Evolutionary conservation across 2,329 filamentous ascomycete species (phyloP), one percentile per base, ranked within the genome.

Genomic region (Tothia fuscella): DNA sequence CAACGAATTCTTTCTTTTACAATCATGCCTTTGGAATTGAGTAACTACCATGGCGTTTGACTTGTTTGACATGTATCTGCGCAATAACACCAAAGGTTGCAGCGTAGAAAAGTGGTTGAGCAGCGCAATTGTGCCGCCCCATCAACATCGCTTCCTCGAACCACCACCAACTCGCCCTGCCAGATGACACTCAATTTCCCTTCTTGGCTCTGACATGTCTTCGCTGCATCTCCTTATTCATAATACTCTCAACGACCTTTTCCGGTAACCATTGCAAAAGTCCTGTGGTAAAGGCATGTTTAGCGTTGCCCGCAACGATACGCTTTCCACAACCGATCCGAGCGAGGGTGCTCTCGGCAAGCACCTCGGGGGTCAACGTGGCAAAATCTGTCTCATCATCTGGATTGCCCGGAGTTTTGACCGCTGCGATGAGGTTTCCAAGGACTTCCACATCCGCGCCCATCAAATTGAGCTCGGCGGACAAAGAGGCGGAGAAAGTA

Each of bases 241-340:
- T n/a, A n/a, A n/a, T n/a, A n/a, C n/a, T n/a, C 16, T 35, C 33
- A n/a, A 21, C 33, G 19, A 35, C 16, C 14, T n/a, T 19, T 13
- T 35, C 33, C 14, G 36, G 36, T 14, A 38, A 38, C 36, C 36
- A 38, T 6, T n/a, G 13, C 16, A 22, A 22, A 12, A 25, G 5
- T 29, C 28, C 19, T 6, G 16, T 24, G 14, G 25, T 13, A 2
- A 38, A n/a, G 25, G 33, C 38, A 20, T 43, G 41, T 13, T 28
- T 25, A 21, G 22, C 38, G 3, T 17, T 26, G 26, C 33, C 33
- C 25, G 22, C 25, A 19, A 43, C 25, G 14, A 43, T 20, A 12
- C 25, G 19, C 17, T 38, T 19, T 24, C 41, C 22, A 32, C 41
- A 43, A 19, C 41, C 41, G 25, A 29, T n/a, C 25, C 25, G 38